These are phyloP conservation scores for Marchantia polymorpha DNA, from an alignment of 225 moss, liverwort and hornwort genomes.

Conservation along the genomic window DNA sequence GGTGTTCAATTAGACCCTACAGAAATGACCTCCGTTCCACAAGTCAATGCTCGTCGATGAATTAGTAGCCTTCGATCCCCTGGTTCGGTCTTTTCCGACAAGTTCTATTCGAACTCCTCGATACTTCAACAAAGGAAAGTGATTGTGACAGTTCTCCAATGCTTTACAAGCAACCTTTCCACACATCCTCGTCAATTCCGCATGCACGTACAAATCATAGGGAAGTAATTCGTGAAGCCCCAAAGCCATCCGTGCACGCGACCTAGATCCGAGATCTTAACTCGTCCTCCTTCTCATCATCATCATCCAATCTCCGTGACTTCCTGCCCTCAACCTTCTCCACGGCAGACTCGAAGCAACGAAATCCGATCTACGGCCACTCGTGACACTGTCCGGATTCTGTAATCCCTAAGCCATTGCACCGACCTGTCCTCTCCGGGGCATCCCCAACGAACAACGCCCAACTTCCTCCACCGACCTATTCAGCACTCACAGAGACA, in stretches of 20 bases:
- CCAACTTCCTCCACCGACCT: neutral
- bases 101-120: neutral
- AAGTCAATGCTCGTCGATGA: neutral
- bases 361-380: neutral
- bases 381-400: neutral
- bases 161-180: neutral
- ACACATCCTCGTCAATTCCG: slow-evolving; percentile 7
- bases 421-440: neutral
- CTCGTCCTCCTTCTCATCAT: neutral
- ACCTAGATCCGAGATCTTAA: slow-evolving; percentile 15
- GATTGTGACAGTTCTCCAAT: neutral
- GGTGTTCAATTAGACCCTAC: neutral
- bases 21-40: slow-evolving; percentile 1
- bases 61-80: neutral
- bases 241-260: slow-evolving; percentile 23
- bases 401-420: slow-evolving; percentile 10
- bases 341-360: neutral
- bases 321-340: neutral
- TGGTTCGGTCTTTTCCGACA: neutral
- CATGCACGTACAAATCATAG: neutral
- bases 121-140: neutral
- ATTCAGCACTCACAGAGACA: neutral
- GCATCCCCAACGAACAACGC: neutral
- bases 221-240: neutral
- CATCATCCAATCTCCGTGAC: neutral